phyloP scores from a whole-genome alignment of 2,329 filamentous ascomycete species.

The Botryotinia globosa region DNA sequence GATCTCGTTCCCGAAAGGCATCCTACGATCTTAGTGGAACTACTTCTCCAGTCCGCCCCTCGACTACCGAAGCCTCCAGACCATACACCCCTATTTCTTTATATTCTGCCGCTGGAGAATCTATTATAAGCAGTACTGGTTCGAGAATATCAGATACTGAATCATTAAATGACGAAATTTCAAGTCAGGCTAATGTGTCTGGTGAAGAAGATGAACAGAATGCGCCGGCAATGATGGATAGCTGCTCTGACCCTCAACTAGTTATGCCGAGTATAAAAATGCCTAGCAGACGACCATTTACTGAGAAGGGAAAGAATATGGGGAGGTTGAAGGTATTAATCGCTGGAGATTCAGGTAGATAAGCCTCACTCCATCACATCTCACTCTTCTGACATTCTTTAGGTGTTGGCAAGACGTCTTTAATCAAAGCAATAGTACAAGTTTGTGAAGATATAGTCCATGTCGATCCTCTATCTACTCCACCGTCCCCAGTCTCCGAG shows the following conservation, averaged over 20 bases:
- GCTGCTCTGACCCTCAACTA: conserved; percentile 67
- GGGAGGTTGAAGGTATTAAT: conserved; percentile 88
- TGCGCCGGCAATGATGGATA: conserved; percentile 47
- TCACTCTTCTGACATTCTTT: conserved; percentile 25
- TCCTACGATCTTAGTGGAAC: conserved; percentile 39
- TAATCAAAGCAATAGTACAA: conserved; percentile 86
- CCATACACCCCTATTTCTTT: conserved; percentile 47
- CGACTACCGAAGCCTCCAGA: conserved; percentile 41
- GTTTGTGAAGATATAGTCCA: conserved; percentile 90
- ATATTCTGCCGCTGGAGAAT: conserved; percentile 43
- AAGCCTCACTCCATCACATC: background rate
- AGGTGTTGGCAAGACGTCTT: conserved; percentile 85
- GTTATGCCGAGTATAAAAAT: conserved; percentile 97
- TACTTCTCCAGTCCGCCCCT: conserved; percentile 36
- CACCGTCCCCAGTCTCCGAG: conserved; percentile 35
- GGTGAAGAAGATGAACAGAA: conserved; percentile 42
- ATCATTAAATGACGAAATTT: conserved; percentile 47
- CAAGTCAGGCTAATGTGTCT: conserved; percentile 39
- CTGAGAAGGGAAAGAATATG: conserved; percentile 76
- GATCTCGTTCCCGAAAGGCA: conserved; percentile 36
- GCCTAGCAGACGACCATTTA: conserved; percentile 85
- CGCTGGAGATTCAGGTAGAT: conserved; percentile 70
- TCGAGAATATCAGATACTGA: conserved; percentile 51
- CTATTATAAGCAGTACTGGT: conserved; percentile 48
- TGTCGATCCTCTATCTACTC: conserved; percentile 58